These are phyloP conservation scores for Myriosclerotinia curreyana DNA, from an alignment of 2,329 filamentous ascomycete species.

Conservation along the genomic window DNA sequence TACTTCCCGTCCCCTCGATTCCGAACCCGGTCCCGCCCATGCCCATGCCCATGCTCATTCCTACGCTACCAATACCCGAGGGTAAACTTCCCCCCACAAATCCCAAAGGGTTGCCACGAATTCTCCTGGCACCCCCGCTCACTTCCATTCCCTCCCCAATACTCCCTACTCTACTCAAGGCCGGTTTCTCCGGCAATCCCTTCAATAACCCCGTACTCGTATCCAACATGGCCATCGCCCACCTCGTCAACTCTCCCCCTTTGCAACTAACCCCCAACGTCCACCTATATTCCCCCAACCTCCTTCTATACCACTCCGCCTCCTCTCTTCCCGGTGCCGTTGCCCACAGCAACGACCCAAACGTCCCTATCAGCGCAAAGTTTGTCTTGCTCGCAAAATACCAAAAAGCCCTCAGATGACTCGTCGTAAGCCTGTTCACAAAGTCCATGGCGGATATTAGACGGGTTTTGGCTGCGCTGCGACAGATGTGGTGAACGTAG, in stretches of 20 bases:
- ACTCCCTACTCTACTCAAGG: slow-evolving; percentile 52
- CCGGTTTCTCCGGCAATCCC: slow-evolving; percentile 68
- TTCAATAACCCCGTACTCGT: slow-evolving; percentile 67
- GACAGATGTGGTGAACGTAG: slow-evolving; percentile 88
- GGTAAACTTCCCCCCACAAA: slow-evolving; percentile 11
- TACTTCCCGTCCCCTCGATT: slow-evolving; percentile 11
- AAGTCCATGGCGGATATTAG: slow-evolving; percentile 97
- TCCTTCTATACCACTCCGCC: slow-evolving; percentile 84
- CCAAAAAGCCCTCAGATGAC: slow-evolving; percentile 90
- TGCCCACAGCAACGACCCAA: slow-evolving; percentile 84
- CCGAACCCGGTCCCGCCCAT: slow-evolving; percentile 15
- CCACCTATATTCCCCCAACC: slow-evolving; percentile 89
- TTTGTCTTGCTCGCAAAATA: slow-evolving; percentile 85
- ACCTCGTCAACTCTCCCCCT: slow-evolving; percentile 54
- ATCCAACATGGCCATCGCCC: slow-evolving; percentile 76
- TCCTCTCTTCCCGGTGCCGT: slow-evolving; percentile 85
- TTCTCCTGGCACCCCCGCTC: slow-evolving; percentile 3
- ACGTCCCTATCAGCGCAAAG: slow-evolving; percentile 92
- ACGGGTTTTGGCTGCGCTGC: slow-evolving; percentile 87
- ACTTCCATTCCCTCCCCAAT: slow-evolving; percentile 28
- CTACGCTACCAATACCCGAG: not conserved
- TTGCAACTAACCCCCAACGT: slow-evolving; percentile 83
- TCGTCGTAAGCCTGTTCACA: slow-evolving; percentile 84
- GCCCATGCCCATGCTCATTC: slow-evolving; percentile 1
- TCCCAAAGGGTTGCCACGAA: slow-evolving; percentile 11